These are phyloP conservation scores for Magnaporthales sp. DNA, from an alignment of 2,329 filamentous ascomycete genomes.

Conservation along the genomic window DNA sequence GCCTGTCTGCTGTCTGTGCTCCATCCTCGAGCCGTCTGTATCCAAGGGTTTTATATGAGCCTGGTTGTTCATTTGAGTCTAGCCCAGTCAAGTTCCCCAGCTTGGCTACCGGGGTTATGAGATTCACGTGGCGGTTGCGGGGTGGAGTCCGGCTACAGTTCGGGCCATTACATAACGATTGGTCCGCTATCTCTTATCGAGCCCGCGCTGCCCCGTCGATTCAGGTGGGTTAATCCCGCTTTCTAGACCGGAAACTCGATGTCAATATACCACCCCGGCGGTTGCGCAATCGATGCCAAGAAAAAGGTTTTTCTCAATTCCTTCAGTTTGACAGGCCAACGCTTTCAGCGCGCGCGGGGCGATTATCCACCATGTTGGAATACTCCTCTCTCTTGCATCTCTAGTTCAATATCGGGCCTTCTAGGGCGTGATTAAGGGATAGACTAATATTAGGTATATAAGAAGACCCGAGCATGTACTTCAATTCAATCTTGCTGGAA, in stretches of 20 bases:
- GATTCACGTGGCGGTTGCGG: not conserved
- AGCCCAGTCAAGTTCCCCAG: too few relatives aligned
- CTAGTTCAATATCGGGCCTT: not conserved
- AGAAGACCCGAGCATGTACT: not conserved
- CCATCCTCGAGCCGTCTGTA: constrained; percentile 22
- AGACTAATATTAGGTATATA: too few relatives aligned
- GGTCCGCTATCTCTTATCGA: not conserved
- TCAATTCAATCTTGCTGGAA: not conserved
- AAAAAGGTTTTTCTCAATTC: not conserved
- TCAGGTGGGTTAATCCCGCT: not conserved
- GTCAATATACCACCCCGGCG: not conserved
- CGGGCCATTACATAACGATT: not conserved
- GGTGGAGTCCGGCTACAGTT: not conserved
- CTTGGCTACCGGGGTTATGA: too few relatives aligned
- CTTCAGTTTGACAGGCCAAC: not conserved
- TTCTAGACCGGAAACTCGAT: not conserved
- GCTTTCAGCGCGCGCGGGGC: not conserved
- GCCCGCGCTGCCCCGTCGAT: not conserved
- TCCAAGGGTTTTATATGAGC: not conserved
- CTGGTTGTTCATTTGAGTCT: not conserved
- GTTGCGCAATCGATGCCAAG: not conserved
- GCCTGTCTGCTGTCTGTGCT: constrained; percentile 23
- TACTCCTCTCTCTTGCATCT: not conserved
- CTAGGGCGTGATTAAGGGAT: not conserved
- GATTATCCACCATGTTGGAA: not conserved